Conservation (phyloP, 2,329 filamentous ascomycete genomes). For the Aspergillus caelatus region DNA sequence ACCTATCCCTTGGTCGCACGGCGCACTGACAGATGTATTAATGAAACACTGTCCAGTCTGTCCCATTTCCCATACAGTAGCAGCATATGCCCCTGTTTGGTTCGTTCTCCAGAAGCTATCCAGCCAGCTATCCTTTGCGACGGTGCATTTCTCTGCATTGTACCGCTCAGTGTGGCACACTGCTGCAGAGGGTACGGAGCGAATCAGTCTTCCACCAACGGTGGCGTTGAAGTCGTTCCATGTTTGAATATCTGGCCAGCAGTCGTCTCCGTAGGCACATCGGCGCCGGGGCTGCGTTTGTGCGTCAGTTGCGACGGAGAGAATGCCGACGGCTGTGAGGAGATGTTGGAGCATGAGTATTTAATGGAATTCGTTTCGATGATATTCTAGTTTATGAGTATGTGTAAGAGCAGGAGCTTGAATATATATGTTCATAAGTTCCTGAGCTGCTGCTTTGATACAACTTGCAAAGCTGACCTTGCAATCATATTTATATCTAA, state of each 20-base stretch:
- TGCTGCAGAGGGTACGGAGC: constrained; percentile 1
- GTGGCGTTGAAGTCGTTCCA: constrained; percentile 12
- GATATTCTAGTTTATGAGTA: too few species aligned
- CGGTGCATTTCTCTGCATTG: neutral
- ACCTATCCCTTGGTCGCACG: constrained; percentile 6
- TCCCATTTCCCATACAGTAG: constrained; percentile 6
- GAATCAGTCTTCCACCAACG: constrained; percentile 2
- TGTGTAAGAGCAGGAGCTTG: too few species aligned
- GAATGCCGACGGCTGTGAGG: neutral
- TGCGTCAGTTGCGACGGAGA: neutral
- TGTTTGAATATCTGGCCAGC: constrained; percentile 2
- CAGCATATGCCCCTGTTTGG: constrained; percentile 3
- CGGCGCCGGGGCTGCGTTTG: neutral
- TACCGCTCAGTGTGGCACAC: constrained; percentile 8
- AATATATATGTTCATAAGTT: neutral
- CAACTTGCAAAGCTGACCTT: neutral
- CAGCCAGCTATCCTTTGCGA: constrained; percentile 1
- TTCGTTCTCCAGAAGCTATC: constrained; percentile 8
- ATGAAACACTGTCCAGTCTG: constrained; percentile 4
- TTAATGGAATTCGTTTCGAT: neutral
- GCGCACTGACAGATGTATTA: neutral
- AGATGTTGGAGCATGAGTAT: neutral
- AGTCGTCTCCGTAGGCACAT: constrained; percentile 1
- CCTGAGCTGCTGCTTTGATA: too few species aligned
- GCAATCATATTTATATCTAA: neutral